Evolutionary conservation across 2,329 filamentous ascomycete genomes (phyloP).

Genomic region (Neurospora crassa): DNA sequence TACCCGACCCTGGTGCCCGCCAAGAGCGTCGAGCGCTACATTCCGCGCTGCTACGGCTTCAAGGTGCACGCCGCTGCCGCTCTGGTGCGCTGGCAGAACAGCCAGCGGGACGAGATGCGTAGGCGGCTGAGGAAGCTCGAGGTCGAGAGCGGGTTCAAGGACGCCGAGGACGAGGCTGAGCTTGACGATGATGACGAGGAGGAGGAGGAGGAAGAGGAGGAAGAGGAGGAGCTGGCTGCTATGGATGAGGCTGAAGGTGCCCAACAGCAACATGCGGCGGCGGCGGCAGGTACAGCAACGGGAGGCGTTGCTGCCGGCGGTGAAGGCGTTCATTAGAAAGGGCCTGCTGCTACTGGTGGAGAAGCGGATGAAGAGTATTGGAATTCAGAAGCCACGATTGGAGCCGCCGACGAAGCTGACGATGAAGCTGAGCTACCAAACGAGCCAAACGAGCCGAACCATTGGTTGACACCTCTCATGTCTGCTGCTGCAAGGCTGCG

Average conservation of each 20-base stretch:
- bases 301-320: not conserved
- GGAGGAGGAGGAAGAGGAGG: constrained; percentile 31
- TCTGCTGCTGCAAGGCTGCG: not conserved
- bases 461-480: not conserved
- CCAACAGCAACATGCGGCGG: not conserved
- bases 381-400: not conserved
- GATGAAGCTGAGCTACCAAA: not conserved
- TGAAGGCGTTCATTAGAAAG: not conserved
- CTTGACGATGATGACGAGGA: constrained; percentile 57
- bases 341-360: not conserved
- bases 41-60: constrained; percentile 89
- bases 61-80: constrained; percentile 86
- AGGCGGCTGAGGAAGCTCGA: constrained; percentile 59
- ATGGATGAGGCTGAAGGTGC: constrained; percentile 27
- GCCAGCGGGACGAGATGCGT: constrained; percentile 72
- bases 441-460: not conserved
- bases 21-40: constrained; percentile 79
- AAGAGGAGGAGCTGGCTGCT: constrained; percentile 29
- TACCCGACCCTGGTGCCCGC: constrained; percentile 82
- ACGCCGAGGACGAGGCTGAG: constrained; percentile 50
- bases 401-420: not conserved
- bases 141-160: constrained; percentile 73
- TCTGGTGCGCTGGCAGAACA: constrained; percentile 83
- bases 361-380: not conserved
- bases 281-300: not conserved